Evolutionary conservation across 1,284 basidiomycete species (phyloP).

Genomic region (Gomphus sp.): DNA sequence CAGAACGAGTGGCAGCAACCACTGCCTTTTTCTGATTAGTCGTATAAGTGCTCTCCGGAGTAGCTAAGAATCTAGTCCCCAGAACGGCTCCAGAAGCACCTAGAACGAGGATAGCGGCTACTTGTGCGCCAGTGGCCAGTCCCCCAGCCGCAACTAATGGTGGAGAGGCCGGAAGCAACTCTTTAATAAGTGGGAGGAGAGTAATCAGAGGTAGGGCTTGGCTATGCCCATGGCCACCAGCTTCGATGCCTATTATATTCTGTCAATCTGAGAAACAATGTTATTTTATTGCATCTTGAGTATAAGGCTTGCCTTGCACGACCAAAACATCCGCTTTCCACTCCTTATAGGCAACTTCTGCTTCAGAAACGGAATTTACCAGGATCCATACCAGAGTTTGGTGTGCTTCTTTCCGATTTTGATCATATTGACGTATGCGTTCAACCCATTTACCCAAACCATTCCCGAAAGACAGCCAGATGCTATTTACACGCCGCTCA

Average conservation of each 20-base stretch:
- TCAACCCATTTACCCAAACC: conserved; percentile 50
- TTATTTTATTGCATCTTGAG: neutral
- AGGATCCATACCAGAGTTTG: conserved; percentile 55
- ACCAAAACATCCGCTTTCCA: conserved; percentile 66
- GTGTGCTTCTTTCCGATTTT: conserved; percentile 22
- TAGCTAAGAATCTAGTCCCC: conserved; percentile 65
- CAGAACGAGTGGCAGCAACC: neutral
- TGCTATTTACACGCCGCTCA: conserved; percentile 45
- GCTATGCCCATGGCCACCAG: conserved; percentile 61
- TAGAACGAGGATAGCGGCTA: conserved; percentile 56
- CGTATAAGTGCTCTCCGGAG: conserved; percentile 54
- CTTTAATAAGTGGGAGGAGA: conserved; percentile 47
- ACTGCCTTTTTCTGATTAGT: conserved; percentile 42
- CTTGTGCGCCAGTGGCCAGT: conserved; percentile 42
- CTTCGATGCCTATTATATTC: conserved; percentile 58
- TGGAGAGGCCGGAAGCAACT: conserved; percentile 30
- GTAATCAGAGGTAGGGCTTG: conserved; percentile 48
- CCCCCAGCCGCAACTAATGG: conserved; percentile 56
- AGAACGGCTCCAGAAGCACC: conserved; percentile 59
- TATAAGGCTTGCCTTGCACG: conserved; percentile 56
- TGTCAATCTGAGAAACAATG: neutral
- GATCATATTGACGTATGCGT: conserved; percentile 45
- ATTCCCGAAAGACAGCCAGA: conserved; percentile 68
- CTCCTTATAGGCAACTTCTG: conserved; percentile 41
- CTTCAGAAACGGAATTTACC: conserved; percentile 49